Base-by-base conservation (phyloP, 441 rosid species). In the Corymbia calophylla region DNA sequence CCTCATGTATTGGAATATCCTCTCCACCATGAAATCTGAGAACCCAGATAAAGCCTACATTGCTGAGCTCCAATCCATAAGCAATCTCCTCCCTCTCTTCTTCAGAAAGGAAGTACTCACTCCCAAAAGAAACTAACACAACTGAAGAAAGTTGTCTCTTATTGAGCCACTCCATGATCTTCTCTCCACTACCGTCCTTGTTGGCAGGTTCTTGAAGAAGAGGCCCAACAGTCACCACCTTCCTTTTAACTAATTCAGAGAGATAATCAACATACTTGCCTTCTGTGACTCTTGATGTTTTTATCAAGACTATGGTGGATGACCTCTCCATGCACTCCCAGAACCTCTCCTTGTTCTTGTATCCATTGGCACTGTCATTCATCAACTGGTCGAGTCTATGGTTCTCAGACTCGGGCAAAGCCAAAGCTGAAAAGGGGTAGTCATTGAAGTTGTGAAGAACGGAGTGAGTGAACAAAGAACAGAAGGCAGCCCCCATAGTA, bases 151-250 rank as follows among this genome's bases (percentile, higher is more conserved):
- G 58, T 58, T 70, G 86, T 14, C 4, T 68, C 60, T 70, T 77
- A 16, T 32, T 27, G 25, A 90, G 70, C 91, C 91, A 90, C 25
- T 85, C 44, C 89, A 88, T 88, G 86, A 86, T 21, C 49, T 44
- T 70, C 55, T 44, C 21, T 25, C 53, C 88, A 47, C 87, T 88
- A 27, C 49, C 54, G 31, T 68, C 90, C 80, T 87, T 62, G 56
- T 47, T 68, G 54, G 8, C 19, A 13, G 80, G 64, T 27, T 89
- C 92, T 85, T 89, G 89, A 58, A 94, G 89, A 35, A 93, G 92
- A 7, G 93, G 92, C 13, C 93, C 93, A 23, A 91, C 88, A 1
- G 92, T 89, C 54, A 89, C 91, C 44, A 92, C 87, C 91, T 62
- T 88, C 91, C 91, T 92, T 60, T 80, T 90, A 19, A 84, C 16